Conservation (phyloP, 2,329 filamentous ascomycete species). For the Sordariomycetes sp. region DNA sequence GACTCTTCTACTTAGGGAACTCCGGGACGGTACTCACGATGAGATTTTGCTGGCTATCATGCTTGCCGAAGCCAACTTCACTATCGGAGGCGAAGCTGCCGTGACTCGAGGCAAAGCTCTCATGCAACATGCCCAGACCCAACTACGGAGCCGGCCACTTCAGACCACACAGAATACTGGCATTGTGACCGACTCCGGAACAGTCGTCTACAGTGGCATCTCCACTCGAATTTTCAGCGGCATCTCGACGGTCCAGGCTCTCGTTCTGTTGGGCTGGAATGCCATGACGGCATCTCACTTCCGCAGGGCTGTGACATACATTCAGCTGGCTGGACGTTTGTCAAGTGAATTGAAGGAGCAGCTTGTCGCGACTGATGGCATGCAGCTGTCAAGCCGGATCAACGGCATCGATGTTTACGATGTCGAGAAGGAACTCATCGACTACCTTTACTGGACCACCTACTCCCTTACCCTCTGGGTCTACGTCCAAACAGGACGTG, state of each 20-base stretch:
- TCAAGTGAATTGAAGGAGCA: slow-evolving; percentile 20
- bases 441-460: slow-evolving; percentile 28
- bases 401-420: slow-evolving; percentile 29
- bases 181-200: slow-evolving; percentile 5
- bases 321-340: slow-evolving; percentile 21
- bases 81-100: slow-evolving; percentile 17
- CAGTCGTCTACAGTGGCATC: slow-evolving; percentile 13
- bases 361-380: slow-evolving; percentile 14
- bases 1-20: slow-evolving; percentile 25
- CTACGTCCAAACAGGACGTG: slow-evolving; percentile 22
- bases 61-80: slow-evolving; percentile 26
- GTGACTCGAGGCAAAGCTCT: slow-evolving; percentile 19
- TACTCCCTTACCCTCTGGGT: slow-evolving; percentile 27
- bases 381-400: slow-evolving; percentile 23
- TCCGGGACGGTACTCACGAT: slow-evolving; percentile 27
- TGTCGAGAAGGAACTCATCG: slow-evolving; percentile 27
- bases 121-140: slow-evolving; percentile 21
- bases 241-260: slow-evolving; percentile 21
- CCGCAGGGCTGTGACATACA: slow-evolving; percentile 23
- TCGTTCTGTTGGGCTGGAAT: slow-evolving; percentile 27
- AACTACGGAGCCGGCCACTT: slow-evolving; percentile 18
- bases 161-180: slow-evolving; percentile 11
- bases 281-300: slow-evolving; percentile 19
- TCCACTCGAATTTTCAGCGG: slow-evolving; percentile 21
- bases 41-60: slow-evolving; percentile 27